A percentile compares a stretch with the other conserved stretches of the same genome.
Conservation (phyloP, 371 early-diverging fungal genomes). For the Lichtheimia corymbifera region DNA sequence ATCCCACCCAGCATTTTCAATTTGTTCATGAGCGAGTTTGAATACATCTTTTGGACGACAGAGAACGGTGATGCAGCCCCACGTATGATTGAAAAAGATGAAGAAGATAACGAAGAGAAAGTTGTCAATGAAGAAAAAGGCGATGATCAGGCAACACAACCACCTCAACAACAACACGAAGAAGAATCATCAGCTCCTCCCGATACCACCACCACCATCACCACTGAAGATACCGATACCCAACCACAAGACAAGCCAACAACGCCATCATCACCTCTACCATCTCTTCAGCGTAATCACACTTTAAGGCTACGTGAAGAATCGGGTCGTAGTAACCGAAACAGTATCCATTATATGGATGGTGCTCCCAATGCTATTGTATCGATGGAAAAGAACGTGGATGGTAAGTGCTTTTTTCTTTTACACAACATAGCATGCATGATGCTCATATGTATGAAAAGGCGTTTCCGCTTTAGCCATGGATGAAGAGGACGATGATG, state of each 20-base stretch:
- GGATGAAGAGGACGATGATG: constrained; percentile 11
- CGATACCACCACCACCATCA: neutral
- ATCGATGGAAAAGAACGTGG: constrained; percentile 36
- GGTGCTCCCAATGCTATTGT: constrained; percentile 47
- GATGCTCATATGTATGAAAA: neutral
- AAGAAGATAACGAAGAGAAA: neutral
- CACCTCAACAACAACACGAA: neutral
- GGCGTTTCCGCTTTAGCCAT: neutral
- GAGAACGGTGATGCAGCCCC: constrained; percentile 33
- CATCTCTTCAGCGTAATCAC: constrained; percentile 10
- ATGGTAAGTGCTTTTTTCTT: constrained; percentile 24
- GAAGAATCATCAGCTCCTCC: neutral
- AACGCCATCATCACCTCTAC: neutral
- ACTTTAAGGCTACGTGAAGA: constrained; percentile 19
- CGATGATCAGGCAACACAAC: neutral
- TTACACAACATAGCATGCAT: no score
- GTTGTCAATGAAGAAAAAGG: constrained; percentile 12
- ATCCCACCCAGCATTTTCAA: constrained; percentile 72
- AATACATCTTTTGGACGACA: constrained; percentile 59
- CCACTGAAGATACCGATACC: constrained; percentile 1
- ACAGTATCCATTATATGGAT: constrained; percentile 48
- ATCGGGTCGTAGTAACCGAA: constrained; percentile 37
- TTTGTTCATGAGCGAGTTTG: constrained; percentile 70
- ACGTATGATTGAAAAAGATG: constrained; percentile 8
- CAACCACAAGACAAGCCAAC: neutral